Evolutionary conservation across 2,329 filamentous ascomycete genomes (phyloP), one percentile per base, ranked within the genome.

Genomic region (Penicillium olsonii): DNA sequence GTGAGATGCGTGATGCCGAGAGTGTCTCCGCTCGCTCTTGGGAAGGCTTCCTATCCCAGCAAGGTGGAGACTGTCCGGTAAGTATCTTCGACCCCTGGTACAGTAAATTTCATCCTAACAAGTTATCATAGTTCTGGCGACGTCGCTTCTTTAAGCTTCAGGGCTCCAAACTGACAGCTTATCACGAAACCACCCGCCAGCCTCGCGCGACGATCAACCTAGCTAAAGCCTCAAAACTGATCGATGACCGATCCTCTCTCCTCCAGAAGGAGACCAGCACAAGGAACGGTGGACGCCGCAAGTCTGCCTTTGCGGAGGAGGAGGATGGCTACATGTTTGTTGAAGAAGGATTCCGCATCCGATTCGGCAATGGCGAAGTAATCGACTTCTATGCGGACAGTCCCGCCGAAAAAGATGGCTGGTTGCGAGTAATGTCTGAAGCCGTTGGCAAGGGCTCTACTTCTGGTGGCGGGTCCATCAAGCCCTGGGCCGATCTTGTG

Each of bases 261-360:
- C 90, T 87, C 6, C 88, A 96, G 64, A 91, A 89, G 59, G 90
- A 95, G 66, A 90, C 87, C 0, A 85, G 81, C 12, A 87, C 87
- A 49, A 88, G 85, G 67, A 83, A 82, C 56, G 89, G 90, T 48
- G 86, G 84, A 60, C 87, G 94, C 37, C 87, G 94, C 48, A 91
- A 95, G 70, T 96, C 92, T 27, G 94, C 90, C 10, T 99, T 99
- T 70, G 92, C 92, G 1, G 94, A 97, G 71, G 94, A 99, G 59
- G 94, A 99, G 73, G 94, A 99, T 68, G 94, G 94, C 35, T 99
- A 99, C 78, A 96, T 96, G 88, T 99, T 99, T 69, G 92, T 99
- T 45, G 94, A 99, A 71, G 94, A 99, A 69, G 94, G 94, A 2
- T 99, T 99, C 86, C 90, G 94, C 34, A 95, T 99, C 68, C 90